Conservation (phyloP, 1,284 basidiomycete genomes). For the Cutaneotrichosporon mucoides region DNA sequence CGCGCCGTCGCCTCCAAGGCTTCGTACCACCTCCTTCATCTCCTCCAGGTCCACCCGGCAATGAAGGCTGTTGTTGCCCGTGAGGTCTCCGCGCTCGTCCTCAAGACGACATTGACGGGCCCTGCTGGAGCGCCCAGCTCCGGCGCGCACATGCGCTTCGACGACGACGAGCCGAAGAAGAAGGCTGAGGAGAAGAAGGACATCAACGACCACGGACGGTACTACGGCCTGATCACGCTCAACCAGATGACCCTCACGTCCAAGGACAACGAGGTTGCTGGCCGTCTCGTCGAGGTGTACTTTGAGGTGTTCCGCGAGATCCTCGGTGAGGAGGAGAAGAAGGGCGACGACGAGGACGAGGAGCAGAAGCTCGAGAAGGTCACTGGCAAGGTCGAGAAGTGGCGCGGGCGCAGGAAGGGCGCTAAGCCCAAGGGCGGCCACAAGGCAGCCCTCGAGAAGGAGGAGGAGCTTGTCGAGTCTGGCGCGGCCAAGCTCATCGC, state of each 20-base stretch:
- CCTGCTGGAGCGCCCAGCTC: conserved; percentile 40
- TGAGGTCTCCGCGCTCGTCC: conserved; percentile 76
- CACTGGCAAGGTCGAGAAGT: conserved; percentile 50
- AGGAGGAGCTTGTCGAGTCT: conserved; percentile 66
- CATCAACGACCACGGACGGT: conserved; percentile 66
- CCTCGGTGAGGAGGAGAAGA: conserved; percentile 56
- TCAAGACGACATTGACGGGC: conserved; percentile 58
- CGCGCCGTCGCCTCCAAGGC: conserved; percentile 83
- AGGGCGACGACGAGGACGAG: conserved; percentile 44
- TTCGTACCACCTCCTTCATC: conserved; percentile 81
- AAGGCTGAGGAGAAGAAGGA: conserved; percentile 38
- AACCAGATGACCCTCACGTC: conserved; percentile 85
- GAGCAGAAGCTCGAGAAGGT: conserved; percentile 44
- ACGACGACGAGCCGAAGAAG: conserved; percentile 43
- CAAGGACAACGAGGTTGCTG: conserved; percentile 71
- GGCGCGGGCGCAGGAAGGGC: conserved; percentile 46
- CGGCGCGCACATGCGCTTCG: conserved; percentile 47
- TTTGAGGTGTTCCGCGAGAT: conserved; percentile 93
- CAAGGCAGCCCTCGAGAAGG: conserved; percentile 36
- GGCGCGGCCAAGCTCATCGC: conserved; percentile 79
- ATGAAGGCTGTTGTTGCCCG: conserved; percentile 91
- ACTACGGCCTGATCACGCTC: conserved; percentile 88
- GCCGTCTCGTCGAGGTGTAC: conserved; percentile 81
- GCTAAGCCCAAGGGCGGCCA: conserved; percentile 42
- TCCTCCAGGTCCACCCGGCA: conserved; percentile 83